Evolutionary conservation across 2,329 filamentous ascomycete genomes (phyloP).

Genomic region (Xylariaceae sp.): DNA sequence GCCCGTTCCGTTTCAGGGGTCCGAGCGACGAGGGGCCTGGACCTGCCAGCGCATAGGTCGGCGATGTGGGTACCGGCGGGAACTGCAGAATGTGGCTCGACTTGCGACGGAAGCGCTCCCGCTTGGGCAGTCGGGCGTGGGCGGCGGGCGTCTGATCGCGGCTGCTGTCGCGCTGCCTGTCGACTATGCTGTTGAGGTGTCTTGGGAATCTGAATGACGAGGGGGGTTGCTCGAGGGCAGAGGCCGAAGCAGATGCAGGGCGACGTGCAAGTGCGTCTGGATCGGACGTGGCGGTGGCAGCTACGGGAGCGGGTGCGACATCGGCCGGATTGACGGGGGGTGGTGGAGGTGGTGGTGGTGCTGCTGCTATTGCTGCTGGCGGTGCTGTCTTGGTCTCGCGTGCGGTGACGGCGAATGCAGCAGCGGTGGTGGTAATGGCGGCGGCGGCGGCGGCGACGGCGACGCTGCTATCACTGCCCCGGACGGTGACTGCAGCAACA

Average conservation of each 20-base stretch:
- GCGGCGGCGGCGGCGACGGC: no score
- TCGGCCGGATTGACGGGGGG: not conserved
- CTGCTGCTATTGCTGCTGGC: no score
- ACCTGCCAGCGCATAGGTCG: conserved; percentile 5
- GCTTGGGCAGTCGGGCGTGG: conserved; percentile 12
- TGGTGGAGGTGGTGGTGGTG: no score
- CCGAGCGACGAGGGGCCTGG: conserved; percentile 6
- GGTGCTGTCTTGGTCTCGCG: no score
- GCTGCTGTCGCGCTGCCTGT: conserved; percentile 9
- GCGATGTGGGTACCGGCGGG: conserved; percentile 8
- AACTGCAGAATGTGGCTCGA: conserved; percentile 6
- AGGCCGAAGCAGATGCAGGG: conserved; percentile 5
- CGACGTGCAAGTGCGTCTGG: conserved; percentile 7
- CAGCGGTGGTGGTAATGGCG: no score
- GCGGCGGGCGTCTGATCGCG: conserved; percentile 4
- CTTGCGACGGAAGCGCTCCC: conserved; percentile 12
- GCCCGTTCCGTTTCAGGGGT: conserved; percentile 11
- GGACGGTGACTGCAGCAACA: no score
- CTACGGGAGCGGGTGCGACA: not conserved
- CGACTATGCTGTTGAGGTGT: conserved; percentile 10
- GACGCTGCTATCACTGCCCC: no score
- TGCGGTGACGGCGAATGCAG: no score
- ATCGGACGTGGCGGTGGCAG: conserved; percentile 2
- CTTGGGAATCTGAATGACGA: conserved; percentile 11
- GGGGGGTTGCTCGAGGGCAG: conserved; percentile 6